These are phyloP conservation scores for Neurospora pannonica DNA, from an alignment of 495 filamentous ascomycete genomes.

Conservation along the genomic window DNA sequence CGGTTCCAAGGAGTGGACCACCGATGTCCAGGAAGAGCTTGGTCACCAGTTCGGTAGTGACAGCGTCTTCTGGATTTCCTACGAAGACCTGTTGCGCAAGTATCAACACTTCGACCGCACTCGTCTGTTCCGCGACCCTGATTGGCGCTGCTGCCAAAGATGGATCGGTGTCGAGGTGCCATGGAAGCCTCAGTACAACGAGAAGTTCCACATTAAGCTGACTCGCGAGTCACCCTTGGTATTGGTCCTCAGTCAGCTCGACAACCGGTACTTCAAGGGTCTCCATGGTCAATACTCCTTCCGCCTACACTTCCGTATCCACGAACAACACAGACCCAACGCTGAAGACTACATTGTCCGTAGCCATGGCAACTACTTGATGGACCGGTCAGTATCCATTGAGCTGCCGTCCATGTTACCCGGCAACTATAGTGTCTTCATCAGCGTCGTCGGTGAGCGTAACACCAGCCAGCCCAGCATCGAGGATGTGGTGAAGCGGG, in stretches of 20 bases:
- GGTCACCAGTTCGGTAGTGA: slow-evolving; percentile 88
- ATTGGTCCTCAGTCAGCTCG: slow-evolving; percentile 79
- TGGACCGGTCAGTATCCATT: slow-evolving; percentile 40
- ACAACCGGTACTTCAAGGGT: slow-evolving; percentile 78
- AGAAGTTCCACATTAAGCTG: slow-evolving; percentile 72
- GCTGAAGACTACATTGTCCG: slow-evolving; percentile 83
- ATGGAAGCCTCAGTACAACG: slow-evolving; percentile 81
- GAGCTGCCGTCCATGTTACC: slow-evolving; percentile 54
- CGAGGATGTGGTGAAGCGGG: slow-evolving; percentile 61
- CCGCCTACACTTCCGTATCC: slow-evolving; percentile 77
- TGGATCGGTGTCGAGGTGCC: slow-evolving; percentile 84
- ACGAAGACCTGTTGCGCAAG: slow-evolving; percentile 75
- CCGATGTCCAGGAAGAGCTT: slow-evolving; percentile 72
- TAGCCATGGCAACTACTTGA: slow-evolving; percentile 62
- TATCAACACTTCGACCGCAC: slow-evolving; percentile 85
- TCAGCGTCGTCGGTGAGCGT: slow-evolving; percentile 69
- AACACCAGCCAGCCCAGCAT: slow-evolving; percentile 42
- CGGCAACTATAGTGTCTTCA: slow-evolving; percentile 71
- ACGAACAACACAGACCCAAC: slow-evolving; percentile 54
- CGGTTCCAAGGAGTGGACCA: slow-evolving; percentile 90
- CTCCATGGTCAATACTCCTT: slow-evolving; percentile 76
- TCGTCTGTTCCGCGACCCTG: slow-evolving; percentile 64
- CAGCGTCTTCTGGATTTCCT: slow-evolving; percentile 63
- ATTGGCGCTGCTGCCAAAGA: slow-evolving; percentile 78
- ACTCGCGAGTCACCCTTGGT: slow-evolving; percentile 62